phyloP scores from a whole-genome alignment of 169 alveolate genomes.

The Plasmodium berghei region DNA sequence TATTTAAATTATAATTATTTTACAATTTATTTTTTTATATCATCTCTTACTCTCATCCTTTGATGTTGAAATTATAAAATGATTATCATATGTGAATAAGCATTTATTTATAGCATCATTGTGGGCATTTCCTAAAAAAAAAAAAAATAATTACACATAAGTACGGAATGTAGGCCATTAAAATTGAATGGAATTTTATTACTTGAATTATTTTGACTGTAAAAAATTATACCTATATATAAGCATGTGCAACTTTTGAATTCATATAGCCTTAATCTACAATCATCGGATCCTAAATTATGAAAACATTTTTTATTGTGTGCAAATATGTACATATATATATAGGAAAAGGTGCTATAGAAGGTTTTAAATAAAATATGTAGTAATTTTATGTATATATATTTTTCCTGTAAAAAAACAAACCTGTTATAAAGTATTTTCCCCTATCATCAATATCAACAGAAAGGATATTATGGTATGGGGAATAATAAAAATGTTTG shows the following conservation, averaged over 20 bases:
- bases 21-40: background rate
- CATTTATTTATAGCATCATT: slow-evolving; percentile 60
- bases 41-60: slow-evolving; percentile 60
- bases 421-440: slow-evolving; percentile 59
- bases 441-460: slow-evolving; percentile 59
- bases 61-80: slow-evolving; percentile 44
- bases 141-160: background rate
- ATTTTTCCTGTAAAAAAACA: background rate
- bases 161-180: background rate
- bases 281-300: slow-evolving; percentile 59
- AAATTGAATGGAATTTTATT: background rate
- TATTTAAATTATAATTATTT: background rate
- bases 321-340: background rate
- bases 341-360: background rate
- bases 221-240: slow-evolving; percentile 20
- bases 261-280: slow-evolving; percentile 40
- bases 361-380: too few relatives aligned
- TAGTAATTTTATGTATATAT: background rate
- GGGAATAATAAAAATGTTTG: slow-evolving; percentile 68
- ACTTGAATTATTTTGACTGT: background rate
- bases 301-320: background rate
- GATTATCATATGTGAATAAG: slow-evolving; percentile 53
- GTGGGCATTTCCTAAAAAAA: slow-evolving; percentile 48
- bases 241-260: slow-evolving; percentile 73
- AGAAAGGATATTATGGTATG: slow-evolving; percentile 54